Conservation (phyloP, 805 yeast genomes). For the Suhomyces pyralidae region DNA sequence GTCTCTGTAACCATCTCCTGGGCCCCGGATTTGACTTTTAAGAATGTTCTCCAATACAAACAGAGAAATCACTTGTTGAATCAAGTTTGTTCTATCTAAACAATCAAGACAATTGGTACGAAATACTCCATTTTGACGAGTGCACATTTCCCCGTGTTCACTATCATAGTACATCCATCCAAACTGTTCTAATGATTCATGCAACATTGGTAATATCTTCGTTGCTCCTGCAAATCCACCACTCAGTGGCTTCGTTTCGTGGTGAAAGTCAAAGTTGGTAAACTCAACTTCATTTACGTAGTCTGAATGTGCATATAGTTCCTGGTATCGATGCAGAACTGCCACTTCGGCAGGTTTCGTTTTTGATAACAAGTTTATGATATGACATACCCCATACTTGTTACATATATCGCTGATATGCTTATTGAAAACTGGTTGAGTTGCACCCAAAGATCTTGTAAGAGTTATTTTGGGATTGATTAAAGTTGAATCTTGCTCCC, state of each 20-base stretch:
- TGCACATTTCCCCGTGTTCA: constrained; percentile 47
- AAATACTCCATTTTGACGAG: constrained; percentile 87
- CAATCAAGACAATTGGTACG: constrained; percentile 94
- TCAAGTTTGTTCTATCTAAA: constrained; percentile 87
- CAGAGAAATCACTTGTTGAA: constrained; percentile 78
- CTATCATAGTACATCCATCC: constrained; percentile 81
- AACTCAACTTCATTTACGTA: constrained; percentile 39
- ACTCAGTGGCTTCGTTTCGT: constrained; percentile 70
- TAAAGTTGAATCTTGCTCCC: constrained; percentile 95
- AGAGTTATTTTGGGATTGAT: constrained; percentile 88
- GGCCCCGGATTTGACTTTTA: constrained; percentile 21
- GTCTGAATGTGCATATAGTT: constrained; percentile 41
- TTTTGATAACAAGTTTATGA: constrained; percentile 76
- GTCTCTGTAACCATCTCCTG: constrained; percentile 19
- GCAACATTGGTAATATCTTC: constrained; percentile 59
- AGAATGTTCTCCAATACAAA: constrained; percentile 54
- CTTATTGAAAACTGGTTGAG: constrained; percentile 82
- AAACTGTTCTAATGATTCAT: constrained; percentile 66
- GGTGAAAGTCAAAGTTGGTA: constrained; percentile 92
- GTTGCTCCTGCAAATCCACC: constrained; percentile 86
- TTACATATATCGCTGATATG: constrained; percentile 72
- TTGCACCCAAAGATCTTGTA: constrained; percentile 86
- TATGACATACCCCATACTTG: constrained; percentile 84
- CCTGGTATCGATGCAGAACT: constrained; percentile 61
- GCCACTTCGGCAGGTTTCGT: constrained; percentile 76